These are phyloP conservation scores for Hansenula sp. DNA, from an alignment of 1,139 yeast genomes.

Conservation along the genomic window DNA sequence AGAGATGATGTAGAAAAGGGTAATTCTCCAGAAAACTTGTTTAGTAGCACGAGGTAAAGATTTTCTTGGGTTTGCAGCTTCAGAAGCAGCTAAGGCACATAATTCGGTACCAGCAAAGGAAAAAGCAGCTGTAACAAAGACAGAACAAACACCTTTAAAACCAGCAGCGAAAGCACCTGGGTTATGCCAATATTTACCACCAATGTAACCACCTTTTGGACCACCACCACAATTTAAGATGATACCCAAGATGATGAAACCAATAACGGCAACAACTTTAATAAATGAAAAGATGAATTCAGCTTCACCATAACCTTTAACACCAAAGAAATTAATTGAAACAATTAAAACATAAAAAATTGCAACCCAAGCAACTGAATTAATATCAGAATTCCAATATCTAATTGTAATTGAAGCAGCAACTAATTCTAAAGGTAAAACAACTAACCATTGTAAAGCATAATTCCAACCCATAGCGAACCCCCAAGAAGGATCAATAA, in stretches of 20 bases:
- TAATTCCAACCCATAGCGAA: constrained; percentile 69
- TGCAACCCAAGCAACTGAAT: constrained; percentile 60
- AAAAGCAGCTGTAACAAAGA: constrained; percentile 51
- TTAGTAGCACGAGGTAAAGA: constrained; percentile 68
- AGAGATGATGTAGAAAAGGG: constrained; percentile 48
- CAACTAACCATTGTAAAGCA: constrained; percentile 61
- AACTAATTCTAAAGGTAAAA: constrained; percentile 62
- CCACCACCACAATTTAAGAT: constrained; percentile 70
- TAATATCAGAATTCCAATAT: constrained; percentile 51
- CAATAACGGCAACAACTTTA: constrained; percentile 56
- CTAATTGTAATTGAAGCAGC: constrained; percentile 61
- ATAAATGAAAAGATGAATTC: constrained; percentile 51
- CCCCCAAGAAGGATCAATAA: constrained; percentile 63
- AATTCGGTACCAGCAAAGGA: constrained; percentile 62
- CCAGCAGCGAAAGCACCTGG: constrained; percentile 66
- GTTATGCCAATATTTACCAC: constrained; percentile 52
- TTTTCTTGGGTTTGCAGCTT: constrained; percentile 68
- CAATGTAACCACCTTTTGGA: constrained; percentile 52
- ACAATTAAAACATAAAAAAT: constrained; percentile 53
- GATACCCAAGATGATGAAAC: constrained; percentile 64
- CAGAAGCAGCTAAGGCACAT: constrained; percentile 83
- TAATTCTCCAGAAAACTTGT: constrained; percentile 66
- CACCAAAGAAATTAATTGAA: constrained; percentile 47
- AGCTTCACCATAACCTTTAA: constrained; percentile 56
- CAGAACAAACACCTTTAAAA: constrained; percentile 48